Evolutionary conservation across 1,284 basidiomycete species (phyloP).

Genomic region (Cutaneotrichosporon daszewskae): DNA sequence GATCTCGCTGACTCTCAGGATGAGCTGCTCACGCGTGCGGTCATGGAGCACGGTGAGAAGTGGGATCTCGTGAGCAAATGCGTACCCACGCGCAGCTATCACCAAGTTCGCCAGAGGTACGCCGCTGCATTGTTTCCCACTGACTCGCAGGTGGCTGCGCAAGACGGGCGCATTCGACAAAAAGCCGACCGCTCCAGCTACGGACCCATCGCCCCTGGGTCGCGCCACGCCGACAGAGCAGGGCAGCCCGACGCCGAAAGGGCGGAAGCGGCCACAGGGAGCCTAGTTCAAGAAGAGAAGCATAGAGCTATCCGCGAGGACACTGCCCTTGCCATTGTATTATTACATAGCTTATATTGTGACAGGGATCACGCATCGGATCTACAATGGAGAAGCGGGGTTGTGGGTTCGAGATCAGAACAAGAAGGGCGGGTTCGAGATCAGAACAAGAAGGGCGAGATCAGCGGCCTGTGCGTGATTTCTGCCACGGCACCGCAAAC

Average conservation of each 20-base stretch:
- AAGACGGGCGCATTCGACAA: constrained; percentile 47
- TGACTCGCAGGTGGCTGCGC: constrained; percentile 32
- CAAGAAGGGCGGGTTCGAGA: not conserved
- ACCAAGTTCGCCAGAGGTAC: constrained; percentile 43
- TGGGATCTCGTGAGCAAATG: constrained; percentile 46
- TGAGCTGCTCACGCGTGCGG: constrained; percentile 42
- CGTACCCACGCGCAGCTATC: constrained; percentile 44
- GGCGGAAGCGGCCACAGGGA: constrained; percentile 9
- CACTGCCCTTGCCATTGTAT: too few relatives aligned
- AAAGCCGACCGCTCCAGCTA: constrained; percentile 22
- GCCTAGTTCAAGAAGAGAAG: too few relatives aligned
- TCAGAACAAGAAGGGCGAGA: not conserved
- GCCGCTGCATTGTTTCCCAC: constrained; percentile 1
- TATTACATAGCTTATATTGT: too few relatives aligned
- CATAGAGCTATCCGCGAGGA: too few relatives aligned
- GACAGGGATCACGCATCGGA: not conserved
- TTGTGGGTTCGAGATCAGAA: not conserved
- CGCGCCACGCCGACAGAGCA: constrained; percentile 8
- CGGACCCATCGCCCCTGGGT: constrained; percentile 13
- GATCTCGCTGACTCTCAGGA: constrained; percentile 27
- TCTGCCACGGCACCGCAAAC: too few relatives aligned
- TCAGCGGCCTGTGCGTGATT: too few relatives aligned
- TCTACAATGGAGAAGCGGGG: not conserved
- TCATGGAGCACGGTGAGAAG: constrained; percentile 45
- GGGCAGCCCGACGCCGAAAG: constrained; percentile 16